phyloP scores from a whole-genome alignment of 2,329 filamentous ascomycete genomes.

The Aspergillus piperis region DNA sequence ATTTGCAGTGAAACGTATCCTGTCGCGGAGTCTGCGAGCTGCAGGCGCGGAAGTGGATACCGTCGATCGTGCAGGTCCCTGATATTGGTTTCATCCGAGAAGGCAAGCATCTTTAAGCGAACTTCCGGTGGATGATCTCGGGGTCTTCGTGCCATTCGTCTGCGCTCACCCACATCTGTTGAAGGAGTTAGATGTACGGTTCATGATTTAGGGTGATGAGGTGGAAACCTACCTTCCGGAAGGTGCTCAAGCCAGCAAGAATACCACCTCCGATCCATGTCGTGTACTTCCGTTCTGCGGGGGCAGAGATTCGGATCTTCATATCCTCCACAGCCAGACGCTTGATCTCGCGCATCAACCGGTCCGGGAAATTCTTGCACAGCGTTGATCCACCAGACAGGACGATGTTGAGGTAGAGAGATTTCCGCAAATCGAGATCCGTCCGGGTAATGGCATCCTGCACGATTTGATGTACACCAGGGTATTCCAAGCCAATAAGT shows the following conservation, averaged over 20 bases:
- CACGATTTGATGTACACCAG: slow-evolving; percentile 95
- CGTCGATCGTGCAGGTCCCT: neutral
- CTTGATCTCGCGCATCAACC: slow-evolving; percentile 88
- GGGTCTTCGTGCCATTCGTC: slow-evolving; percentile 99
- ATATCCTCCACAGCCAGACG: slow-evolving; percentile 95
- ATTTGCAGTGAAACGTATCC: neutral
- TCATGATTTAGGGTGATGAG: neutral
- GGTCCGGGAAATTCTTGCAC: slow-evolving; percentile 94
- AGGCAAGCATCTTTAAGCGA: slow-evolving; percentile 61
- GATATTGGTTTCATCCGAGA: neutral
- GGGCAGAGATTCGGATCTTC: slow-evolving; percentile 98
- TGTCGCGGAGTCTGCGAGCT: neutral
- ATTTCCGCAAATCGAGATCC: slow-evolving; percentile 92
- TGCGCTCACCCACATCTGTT: slow-evolving; percentile 98
- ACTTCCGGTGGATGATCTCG: slow-evolving; percentile 97
- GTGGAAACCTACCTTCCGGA: slow-evolving; percentile 75
- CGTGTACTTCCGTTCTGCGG: slow-evolving; percentile 95
- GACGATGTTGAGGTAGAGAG: slow-evolving; percentile 94
- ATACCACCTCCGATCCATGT: slow-evolving; percentile 99
- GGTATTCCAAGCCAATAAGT: slow-evolving; percentile 94
- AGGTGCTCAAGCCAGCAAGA: slow-evolving; percentile 92
- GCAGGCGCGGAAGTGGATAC: neutral
- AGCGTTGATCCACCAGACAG: slow-evolving; percentile 93
- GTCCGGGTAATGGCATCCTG: slow-evolving; percentile 94
- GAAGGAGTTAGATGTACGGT: neutral